phyloP scores from a whole-genome alignment of 2,329 filamentous ascomycete species.

The Phaeosphaeriaceae sp. region DNA sequence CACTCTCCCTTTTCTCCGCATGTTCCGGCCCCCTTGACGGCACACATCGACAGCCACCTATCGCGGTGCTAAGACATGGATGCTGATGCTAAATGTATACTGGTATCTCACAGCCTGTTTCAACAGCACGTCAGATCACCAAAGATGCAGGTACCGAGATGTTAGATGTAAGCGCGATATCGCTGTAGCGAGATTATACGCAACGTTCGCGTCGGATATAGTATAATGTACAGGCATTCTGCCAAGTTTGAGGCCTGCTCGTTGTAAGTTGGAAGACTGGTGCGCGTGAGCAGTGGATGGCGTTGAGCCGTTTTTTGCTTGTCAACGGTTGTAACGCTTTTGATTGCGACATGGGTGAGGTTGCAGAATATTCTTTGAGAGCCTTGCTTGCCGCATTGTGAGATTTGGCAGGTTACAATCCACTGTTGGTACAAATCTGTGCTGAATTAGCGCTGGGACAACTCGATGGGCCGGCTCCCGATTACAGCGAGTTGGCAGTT shows the following conservation, averaged over 20 bases:
- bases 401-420: not conserved
- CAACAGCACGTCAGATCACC: no score
- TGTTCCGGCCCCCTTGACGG: not conserved
- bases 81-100: not conserved
- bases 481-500: not conserved
- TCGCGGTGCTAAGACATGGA: not conserved
- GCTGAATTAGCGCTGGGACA: not conserved
- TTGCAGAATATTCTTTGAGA: not conserved
- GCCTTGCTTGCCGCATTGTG: not conserved
- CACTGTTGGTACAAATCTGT: not conserved
- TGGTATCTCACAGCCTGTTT: not conserved
- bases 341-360: not conserved
- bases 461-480: not conserved
- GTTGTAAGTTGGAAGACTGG: not conserved
- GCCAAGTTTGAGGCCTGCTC: not conserved
- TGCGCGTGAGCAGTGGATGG: not conserved
- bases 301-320: not conserved
- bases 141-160: not conserved
- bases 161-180: not conserved
- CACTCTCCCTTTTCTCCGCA: conserved; percentile 5
- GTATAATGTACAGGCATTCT: not conserved
- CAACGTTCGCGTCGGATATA: not conserved
- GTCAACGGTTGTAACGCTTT: not conserved
- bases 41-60: not conserved
- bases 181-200: not conserved